Evolutionary conservation across 768 basidiomycete species (phyloP).

Genomic region (Xerocomellus intermedius): DNA sequence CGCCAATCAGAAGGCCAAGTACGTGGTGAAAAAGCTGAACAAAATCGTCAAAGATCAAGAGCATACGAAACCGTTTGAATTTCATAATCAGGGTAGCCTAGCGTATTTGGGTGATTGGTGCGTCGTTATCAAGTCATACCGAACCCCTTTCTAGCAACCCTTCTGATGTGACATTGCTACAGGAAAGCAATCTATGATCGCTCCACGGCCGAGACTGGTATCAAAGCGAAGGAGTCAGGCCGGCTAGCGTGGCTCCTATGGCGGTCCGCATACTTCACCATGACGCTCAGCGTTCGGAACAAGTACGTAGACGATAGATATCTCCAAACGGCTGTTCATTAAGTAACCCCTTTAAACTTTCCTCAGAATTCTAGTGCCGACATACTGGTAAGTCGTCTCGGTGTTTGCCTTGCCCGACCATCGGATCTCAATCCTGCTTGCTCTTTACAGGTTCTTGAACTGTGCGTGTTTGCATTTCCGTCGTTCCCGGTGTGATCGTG

Average conservation of each 20-base stretch:
- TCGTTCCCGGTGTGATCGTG: slow-evolving; percentile 8
- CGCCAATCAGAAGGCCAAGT: slow-evolving; percentile 74
- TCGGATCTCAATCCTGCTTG: slow-evolving; percentile 13
- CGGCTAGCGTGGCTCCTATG: slow-evolving; percentile 76
- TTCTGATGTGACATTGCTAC: slow-evolving; percentile 5
- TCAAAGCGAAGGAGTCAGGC: slow-evolving; percentile 60
- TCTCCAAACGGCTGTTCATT: slow-evolving; percentile 10
- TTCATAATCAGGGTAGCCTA: slow-evolving; percentile 70
- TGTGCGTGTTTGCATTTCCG: slow-evolving; percentile 40
- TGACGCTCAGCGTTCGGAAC: slow-evolving; percentile 70
- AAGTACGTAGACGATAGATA: slow-evolving; percentile 43
- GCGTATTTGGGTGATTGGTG: slow-evolving; percentile 80
- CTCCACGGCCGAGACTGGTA: slow-evolving; percentile 45
- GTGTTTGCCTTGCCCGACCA: slow-evolving; percentile 6
- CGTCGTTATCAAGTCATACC: slow-evolving; percentile 20
- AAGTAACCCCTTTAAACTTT: slow-evolving; percentile 6
- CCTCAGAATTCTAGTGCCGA: slow-evolving; percentile 59
- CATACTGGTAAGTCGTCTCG: slow-evolving; percentile 53
- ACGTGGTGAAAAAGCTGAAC: slow-evolving; percentile 66
- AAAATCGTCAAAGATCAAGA: slow-evolving; percentile 51
- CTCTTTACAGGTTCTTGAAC: slow-evolving; percentile 57
- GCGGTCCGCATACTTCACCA: slow-evolving; percentile 79
- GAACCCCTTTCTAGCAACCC: slow-evolving; percentile 3
- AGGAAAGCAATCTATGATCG: slow-evolving; percentile 82
- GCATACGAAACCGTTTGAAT: slow-evolving; percentile 56